Conservation (phyloP, 139 green algal species). For the Picochlorum costavermella region DNA sequence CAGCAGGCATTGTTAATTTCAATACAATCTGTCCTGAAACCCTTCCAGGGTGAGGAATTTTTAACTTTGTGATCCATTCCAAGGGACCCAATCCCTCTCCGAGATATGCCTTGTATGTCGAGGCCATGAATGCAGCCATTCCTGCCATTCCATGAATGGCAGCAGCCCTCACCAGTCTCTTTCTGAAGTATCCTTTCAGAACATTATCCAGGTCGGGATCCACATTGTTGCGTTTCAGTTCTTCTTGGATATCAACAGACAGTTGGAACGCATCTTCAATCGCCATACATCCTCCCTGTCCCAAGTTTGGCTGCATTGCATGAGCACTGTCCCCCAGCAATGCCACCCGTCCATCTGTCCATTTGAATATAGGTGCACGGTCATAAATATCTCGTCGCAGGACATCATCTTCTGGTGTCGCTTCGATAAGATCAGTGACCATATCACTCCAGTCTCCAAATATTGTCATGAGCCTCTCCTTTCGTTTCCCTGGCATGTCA, state of each 20-base stretch:
- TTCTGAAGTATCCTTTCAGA: conserved; percentile 21
- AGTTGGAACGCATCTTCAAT: conserved; percentile 85
- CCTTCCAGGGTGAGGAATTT: conserved; percentile 91
- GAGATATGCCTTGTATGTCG: conserved; percentile 84
- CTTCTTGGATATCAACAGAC: conserved; percentile 37
- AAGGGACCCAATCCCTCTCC: conserved; percentile 77
- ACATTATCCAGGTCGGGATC: conserved; percentile 23
- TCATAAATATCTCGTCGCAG: conserved; percentile 94
- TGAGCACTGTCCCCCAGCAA: conserved; percentile 93
- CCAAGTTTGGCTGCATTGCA: conserved; percentile 95
- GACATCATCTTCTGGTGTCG: conserved; percentile 86
- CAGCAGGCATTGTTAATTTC: conserved; percentile 66
- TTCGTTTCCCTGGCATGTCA: conserved; percentile 47
- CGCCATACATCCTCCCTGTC: conserved; percentile 92
- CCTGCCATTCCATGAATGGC: conserved; percentile 87
- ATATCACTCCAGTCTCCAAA: conserved; percentile 83
- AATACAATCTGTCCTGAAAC: conserved; percentile 57
- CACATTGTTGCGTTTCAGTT: not conserved
- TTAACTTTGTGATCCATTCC: conserved; percentile 48
- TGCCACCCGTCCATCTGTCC: conserved; percentile 72
- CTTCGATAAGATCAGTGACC: conserved; percentile 35
- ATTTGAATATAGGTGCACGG: conserved; percentile 42
- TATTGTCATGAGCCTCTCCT: conserved; percentile 75
- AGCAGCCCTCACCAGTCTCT: conserved; percentile 62
- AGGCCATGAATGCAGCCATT: conserved; percentile 80